Base-by-base conservation (phyloP, 2,329 filamentous ascomycete species). In the Macrophomina phaseolina region DNA sequence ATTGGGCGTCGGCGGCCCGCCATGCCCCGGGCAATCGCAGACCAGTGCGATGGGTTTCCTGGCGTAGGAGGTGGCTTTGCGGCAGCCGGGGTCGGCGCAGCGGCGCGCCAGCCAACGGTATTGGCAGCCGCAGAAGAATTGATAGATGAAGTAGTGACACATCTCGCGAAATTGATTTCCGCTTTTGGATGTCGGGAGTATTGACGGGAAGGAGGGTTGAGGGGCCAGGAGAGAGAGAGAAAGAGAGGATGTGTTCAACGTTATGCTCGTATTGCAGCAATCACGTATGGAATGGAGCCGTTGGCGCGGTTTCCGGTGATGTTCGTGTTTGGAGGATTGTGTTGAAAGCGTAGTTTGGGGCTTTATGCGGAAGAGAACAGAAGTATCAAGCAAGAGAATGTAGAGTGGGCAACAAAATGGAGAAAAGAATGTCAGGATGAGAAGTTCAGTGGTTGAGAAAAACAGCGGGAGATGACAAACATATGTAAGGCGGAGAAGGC, bases 101-200 rank as follows among this genome's bases (percentile, higher is more conserved):
- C 12, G 52, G 32, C 51, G 52, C 36, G 63, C 53, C n/a, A 65
- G 52, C 52, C 16, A 40, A 40, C 63, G 63, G 40, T 58, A 65
- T 18, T 65, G 63, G 42, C 63, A 65, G 32, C 53, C 63, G 42
- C 63, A 65, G 63, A 65, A 65, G 14, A 65, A 65, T 32, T 55
- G 28, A 42, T 65, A 65, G 51, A 65, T 45, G 30, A 58, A 8
- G 52, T 65, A 65, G 52, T 65, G 52, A n/a, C 63, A 65, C 63
- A 65, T 65, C n/a, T 38, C 7, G 6, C 36, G 36, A 7, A 28
- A 14, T 30, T 8, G 28, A 9, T 42, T 28, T 30, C 30, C 8
- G 16, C 5, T 42, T 40, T 36, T 14, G 11, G 16, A 45, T 14
- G 38, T 45, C 9, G 4, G 7, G 42, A 45, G 12, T 5, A 45